Evolutionary conservation across 2,329 filamentous ascomycete genomes (phyloP), one percentile per base, ranked within the genome.

Genomic region (Aquanectria penicillioides): DNA sequence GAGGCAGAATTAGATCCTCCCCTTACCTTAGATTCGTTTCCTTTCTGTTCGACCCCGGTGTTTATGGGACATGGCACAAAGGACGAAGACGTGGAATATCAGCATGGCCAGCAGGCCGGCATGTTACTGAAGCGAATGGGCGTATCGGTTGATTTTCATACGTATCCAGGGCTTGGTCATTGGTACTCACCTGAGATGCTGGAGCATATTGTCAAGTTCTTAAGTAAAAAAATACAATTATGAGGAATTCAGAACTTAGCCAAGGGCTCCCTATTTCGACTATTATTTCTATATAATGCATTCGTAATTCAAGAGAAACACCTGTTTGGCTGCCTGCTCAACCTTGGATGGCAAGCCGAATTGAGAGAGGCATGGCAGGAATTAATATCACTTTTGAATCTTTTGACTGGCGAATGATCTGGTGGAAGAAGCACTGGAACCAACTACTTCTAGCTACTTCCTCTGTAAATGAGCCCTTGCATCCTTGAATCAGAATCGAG

Each of bases 41-140:
- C 58, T 9, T 65, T 72, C 55, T 23, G 63, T 36, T 47, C 59
- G 5, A 78, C 74, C 2, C 79, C 82, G 0, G 65, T 82, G 1
- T 79, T 85, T 22, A 64, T 86, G 15, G 74, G 79, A 3, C 78
- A 86, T 66, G 77, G 81, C 3, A 62, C 61, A 5, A 63, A 77
- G 18, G 79, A 84, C 60, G 67, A 74, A 31, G 76, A 78, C 15
- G 77, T 86, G 8, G 66, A 74, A 25, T 34, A 76, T 15, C 33
- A 58, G 3, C 68, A 79, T 25, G 79, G 78, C 0, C 56, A 66
- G n/a, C 66, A 73, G 11, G 72, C 79, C 0, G 68, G 68, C 2
- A 64, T 65, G 1, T 71, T 74, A 29, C 62, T 85, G 17, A 47
- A 64, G 1, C 62, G 61, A 2, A 57, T 82, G 46, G 77, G 75